Evolutionary conservation across 805 yeast species (phyloP), one percentile per base, ranked within the genome.

Genomic region (Ogataea paraovalis): DNA sequence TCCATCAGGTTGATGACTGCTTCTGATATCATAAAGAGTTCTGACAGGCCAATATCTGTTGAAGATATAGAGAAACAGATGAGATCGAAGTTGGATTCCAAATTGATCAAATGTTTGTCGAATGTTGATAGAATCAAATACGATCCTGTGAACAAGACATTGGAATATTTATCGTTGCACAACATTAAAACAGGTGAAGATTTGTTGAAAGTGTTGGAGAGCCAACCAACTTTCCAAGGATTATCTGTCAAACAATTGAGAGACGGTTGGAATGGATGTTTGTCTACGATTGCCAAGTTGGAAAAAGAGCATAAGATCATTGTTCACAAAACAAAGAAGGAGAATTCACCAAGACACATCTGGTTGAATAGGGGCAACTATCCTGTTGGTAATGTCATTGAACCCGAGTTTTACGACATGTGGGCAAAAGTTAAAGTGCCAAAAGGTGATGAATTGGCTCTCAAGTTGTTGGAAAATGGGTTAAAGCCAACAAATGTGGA

Each of bases 401-500:
- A 90, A 54, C 83, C 80, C 13, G 96, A 88, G 56, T 94, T 91
- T 65, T 83, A 83, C 38, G 76, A 72, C 39, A 79, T 85, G 77
- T 94, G 99, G 99, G 75, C 76, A 48, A 70, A 71, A 33, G 84
- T 88, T 16, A 82, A 82, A 58, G 75, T 92, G 28, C 99, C 99
- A 2, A 83, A 84, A 27, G 81, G 83, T 25, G 85, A 86, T 44
- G 95, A 85, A 47, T 73, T 94, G 51, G 96, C 96, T 22, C 80
- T 83, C 46, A 80, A 81, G 48, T 74, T 94, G 52, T 78, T 85
- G 49, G 87, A 82, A 50, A 82, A 87, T 50, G 92, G 96, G n/a
- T 76, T 94, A 65, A 94, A 90, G 66, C 99, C 99, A 9, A 92
- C 98, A 0, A 86, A 94, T 61, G 94, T 90, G n/a, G 99, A 94